A percentile compares a stretch with the other conserved stretches of the same genome.
Evolutionary conservation across 1,139 yeast genomes (phyloP).

Genomic region (Yamadazyma aaseri): DNA sequence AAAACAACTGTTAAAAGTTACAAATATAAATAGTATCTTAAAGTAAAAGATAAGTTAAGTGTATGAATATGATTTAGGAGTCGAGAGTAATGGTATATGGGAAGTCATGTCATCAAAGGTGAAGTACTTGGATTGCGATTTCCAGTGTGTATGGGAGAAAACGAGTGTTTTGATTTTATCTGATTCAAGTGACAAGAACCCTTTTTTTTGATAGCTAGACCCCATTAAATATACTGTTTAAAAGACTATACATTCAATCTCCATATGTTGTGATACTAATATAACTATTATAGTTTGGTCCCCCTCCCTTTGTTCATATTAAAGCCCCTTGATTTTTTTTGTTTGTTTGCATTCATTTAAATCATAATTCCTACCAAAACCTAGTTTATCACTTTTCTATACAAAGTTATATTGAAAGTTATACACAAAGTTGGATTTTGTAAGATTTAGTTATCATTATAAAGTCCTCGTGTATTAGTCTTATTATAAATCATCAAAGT

Average conservation of each 20-base stretch:
- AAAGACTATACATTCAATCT: too few species aligned
- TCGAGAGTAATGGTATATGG: too few species aligned
- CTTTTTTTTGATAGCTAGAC: background rate
- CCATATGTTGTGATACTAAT: background rate
- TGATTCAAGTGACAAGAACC: background rate
- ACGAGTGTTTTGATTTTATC: slow-evolving; percentile 1
- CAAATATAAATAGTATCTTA: background rate
- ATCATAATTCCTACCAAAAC: background rate
- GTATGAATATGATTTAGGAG: too few species aligned
- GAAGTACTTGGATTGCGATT: too few species aligned
- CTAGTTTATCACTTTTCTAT: background rate
- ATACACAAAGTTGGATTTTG: slow-evolving; percentile 7
- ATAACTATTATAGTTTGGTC: background rate
- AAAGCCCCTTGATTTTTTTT: background rate
- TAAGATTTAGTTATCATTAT: slow-evolving; percentile 19
- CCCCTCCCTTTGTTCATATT: background rate
- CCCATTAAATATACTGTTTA: too few species aligned
- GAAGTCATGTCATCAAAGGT: too few species aligned
- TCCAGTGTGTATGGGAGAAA: slow-evolving; percentile 1
- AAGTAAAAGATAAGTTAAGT: background rate
- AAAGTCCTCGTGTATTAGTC: slow-evolving; percentile 3
- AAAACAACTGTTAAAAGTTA: background rate
- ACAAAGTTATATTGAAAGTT: background rate
- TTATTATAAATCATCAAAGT: background rate
- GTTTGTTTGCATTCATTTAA: background rate